Base-by-base conservation (phyloP, 192 early-diverging fungal species). In the Backusella circina region DNA sequence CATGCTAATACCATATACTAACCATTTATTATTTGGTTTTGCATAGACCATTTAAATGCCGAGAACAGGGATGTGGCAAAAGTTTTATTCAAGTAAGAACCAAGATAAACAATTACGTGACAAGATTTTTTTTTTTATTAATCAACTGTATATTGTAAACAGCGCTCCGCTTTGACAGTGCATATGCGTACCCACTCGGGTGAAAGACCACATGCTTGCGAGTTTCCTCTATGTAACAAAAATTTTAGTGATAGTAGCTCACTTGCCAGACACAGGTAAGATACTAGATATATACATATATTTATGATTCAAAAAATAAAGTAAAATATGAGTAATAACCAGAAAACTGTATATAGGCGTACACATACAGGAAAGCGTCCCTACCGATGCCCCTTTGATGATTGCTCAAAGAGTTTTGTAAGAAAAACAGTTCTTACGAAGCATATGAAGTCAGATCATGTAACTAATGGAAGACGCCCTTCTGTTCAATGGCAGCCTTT, bases 121-220 rank as follows among this genome's bases (percentile, higher is more conserved):
- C 37, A 12, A 67, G 13, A 23, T 66, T 68, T 68, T 68, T 68
- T 67, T 64, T 38, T 36, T 73, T 35, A 32, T 21, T 13, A 51
- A 13, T 23, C n/a, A n/a, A n/a, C n/a, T n/a, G n/a, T n/a, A n/a
- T 31, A 21, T 70, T 61, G 32, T 47, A 64, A 71, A 26, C 75
- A 94, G 87, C 87, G 91, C 51, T 93, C 91, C n/a, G 93, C 92
- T 70, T 79, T 95, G 71, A 92, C 90, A 0, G 92, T 95, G 36
- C 93, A 95, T 79, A 80, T 87, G 65, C 90, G 93, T 72, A 92
- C 90, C 0, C 92, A 93, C 78, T 86, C 92, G 12, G 92, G 92
- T 13, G 91, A 92, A 76, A 83, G 90, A 32, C 92, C 92, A 67
- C 91, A 92, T 73, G 77, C 83, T 57, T 93, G 91, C 77, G 85